Evolutionary conservation across 2,329 filamentous ascomycete species (phyloP).

Genomic region (Lecanoromycetidae sp.): DNA sequence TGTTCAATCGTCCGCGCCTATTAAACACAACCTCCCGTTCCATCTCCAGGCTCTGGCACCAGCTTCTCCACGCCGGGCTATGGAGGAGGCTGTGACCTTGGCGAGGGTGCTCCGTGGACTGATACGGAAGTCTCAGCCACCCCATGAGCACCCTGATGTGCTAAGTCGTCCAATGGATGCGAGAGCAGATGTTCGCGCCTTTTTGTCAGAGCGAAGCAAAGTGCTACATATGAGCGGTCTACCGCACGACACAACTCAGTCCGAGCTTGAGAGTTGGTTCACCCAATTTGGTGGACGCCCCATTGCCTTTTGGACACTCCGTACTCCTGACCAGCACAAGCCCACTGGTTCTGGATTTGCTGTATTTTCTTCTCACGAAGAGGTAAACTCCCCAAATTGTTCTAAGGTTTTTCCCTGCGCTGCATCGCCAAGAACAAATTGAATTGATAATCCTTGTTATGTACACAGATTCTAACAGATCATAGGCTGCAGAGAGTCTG

Average conservation of each 20-base stretch:
- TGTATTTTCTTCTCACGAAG: conserved; percentile 97
- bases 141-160: conserved; percentile 88
- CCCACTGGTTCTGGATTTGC: conserved; percentile 97
- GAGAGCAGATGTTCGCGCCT: conserved; percentile 87
- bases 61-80: conserved; percentile 85
- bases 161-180: conserved; percentile 93
- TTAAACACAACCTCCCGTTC: conserved; percentile 97
- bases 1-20: conserved; percentile 90
- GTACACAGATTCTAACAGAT: neutral
- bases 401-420: conserved; percentile 1
- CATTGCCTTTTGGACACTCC: conserved; percentile 97
- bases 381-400: conserved; percentile 50
- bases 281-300: conserved; percentile 95
- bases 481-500: conserved; percentile 83
- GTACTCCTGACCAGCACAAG: conserved; percentile 97
- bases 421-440: neutral
- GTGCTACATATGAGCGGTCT: conserved; percentile 96
- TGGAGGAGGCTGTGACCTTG: conserved; percentile 94
- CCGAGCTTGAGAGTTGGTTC: conserved; percentile 98
- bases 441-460: neutral
- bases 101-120: conserved; percentile 83
- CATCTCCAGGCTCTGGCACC: conserved; percentile 92
- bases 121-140: conserved; percentile 89
- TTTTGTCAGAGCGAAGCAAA: conserved; percentile 92
- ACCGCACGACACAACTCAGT: conserved; percentile 96